Conservation (phyloP, 2,329 filamentous ascomycete species). For the Nothophoma quercina region DNA sequence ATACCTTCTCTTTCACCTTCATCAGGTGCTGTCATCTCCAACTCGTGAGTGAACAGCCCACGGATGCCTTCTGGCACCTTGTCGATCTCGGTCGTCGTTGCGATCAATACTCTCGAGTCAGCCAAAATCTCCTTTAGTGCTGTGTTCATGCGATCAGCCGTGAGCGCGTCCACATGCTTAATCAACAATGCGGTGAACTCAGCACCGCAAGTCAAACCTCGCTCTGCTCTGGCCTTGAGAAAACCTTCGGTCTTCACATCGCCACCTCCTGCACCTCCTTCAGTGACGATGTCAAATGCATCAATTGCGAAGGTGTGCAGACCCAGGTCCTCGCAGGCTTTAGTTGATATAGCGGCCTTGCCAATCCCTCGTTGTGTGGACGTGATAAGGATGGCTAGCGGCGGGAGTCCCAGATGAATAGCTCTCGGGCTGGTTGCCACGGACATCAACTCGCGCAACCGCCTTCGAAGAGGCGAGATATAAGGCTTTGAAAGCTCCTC, state of each 20-base stretch:
- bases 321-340: constrained; percentile 86
- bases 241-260: constrained; percentile 96
- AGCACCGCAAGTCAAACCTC: constrained; percentile 86
- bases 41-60: constrained; percentile 91
- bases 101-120: constrained; percentile 83
- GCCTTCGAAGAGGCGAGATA: constrained; percentile 60
- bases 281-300: constrained; percentile 92
- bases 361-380: constrained; percentile 95
- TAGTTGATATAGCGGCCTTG: constrained; percentile 79
- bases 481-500: constrained; percentile 53
- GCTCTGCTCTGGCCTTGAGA: constrained; percentile 83
- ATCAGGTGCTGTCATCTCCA: constrained; percentile 92
- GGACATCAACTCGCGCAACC: constrained; percentile 83
- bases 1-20: constrained; percentile 92
- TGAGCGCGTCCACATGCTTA: constrained; percentile 88
- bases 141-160: constrained; percentile 86
- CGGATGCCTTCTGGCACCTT: constrained; percentile 91
- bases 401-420: constrained; percentile 84
- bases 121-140: constrained; percentile 83
- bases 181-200: constrained; percentile 86
- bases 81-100: constrained; percentile 94
- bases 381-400: constrained; percentile 84
- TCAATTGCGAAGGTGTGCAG: constrained; percentile 89
- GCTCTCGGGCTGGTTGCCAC: constrained; percentile 89
- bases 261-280: constrained; percentile 83